A percentile compares a stretch with the other conserved stretches of the same genome.
Evolutionary conservation across 2,329 filamentous ascomycete species (phyloP).

Genomic region (Diplodia seriata): DNA sequence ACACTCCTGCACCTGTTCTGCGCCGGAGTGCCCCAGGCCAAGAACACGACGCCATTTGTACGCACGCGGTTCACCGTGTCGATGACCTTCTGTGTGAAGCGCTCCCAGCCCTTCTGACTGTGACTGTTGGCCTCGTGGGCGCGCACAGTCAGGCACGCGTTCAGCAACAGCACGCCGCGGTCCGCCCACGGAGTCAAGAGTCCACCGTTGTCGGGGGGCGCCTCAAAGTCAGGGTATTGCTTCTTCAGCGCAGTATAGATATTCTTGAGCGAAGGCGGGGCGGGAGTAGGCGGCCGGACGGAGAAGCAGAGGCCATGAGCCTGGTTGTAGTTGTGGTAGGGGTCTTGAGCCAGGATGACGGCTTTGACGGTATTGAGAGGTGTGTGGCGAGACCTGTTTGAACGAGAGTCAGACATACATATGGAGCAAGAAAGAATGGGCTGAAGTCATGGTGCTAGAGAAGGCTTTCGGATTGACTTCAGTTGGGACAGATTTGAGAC

Average conservation of each 20-base stretch:
- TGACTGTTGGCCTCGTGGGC: constrained; percentile 89
- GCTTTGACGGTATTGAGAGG: constrained; percentile 88
- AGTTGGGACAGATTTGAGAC: neutral
- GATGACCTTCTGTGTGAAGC: constrained; percentile 89
- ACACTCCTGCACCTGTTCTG: constrained; percentile 78
- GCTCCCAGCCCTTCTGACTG: constrained; percentile 87
- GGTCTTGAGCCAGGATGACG: constrained; percentile 94
- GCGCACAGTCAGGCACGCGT: constrained; percentile 92
- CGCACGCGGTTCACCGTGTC: constrained; percentile 82
- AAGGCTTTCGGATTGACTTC: neutral
- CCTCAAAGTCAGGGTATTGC: constrained; percentile 81
- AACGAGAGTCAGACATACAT: constrained; percentile 4
- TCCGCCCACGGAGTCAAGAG: constrained; percentile 93
- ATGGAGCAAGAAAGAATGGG: neutral
- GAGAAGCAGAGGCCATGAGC: constrained; percentile 97
- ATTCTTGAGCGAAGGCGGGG: constrained; percentile 89
- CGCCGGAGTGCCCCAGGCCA: constrained; percentile 91
- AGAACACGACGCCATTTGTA: constrained; percentile 83
- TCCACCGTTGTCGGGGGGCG: constrained; percentile 79
- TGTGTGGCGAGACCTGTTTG: constrained; percentile 84
- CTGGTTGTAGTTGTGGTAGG: constrained; percentile 95
- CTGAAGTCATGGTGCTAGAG: neutral
- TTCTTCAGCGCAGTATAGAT: constrained; percentile 89
- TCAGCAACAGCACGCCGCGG: constrained; percentile 88
- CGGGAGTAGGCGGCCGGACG: constrained; percentile 84